Conservation (phyloP, 352 stramenopile species). For the Phytopythium montanum region DNA sequence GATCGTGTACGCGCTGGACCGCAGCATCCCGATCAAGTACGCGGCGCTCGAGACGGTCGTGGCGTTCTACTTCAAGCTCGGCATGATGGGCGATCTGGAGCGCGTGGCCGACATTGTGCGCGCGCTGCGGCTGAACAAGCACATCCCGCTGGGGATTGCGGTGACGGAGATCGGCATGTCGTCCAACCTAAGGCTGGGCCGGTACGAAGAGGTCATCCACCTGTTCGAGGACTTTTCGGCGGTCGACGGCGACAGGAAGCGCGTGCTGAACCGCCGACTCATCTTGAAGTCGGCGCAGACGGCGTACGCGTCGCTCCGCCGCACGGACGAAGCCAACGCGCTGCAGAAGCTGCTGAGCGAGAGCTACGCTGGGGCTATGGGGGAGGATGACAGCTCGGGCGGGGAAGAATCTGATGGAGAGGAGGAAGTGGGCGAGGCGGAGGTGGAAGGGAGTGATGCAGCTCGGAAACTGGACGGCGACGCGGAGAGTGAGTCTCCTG, state of each 20-base stretch:
- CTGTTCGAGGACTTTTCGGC: slow-evolving; percentile 75
- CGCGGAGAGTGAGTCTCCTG: not conserved
- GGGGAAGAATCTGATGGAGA: slow-evolving; percentile 5
- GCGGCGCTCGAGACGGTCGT: slow-evolving; percentile 67
- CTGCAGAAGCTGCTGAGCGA: slow-evolving; percentile 43
- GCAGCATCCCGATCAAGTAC: slow-evolving; percentile 71
- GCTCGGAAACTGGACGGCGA: not conserved
- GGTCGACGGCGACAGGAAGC: slow-evolving; percentile 57
- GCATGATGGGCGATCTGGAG: slow-evolving; percentile 54
- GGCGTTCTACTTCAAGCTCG: slow-evolving; percentile 63
- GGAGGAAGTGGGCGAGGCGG: slow-evolving; percentile 14
- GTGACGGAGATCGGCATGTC: slow-evolving; percentile 76
- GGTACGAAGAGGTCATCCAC: slow-evolving; percentile 57
- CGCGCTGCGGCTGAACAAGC: slow-evolving; percentile 65
- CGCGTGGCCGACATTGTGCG: slow-evolving; percentile 62
- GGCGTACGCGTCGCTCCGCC: slow-evolving; percentile 49
- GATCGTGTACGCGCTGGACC: slow-evolving; percentile 56
- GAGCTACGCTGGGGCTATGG: slow-evolving; percentile 26
- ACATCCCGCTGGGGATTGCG: slow-evolving; percentile 66
- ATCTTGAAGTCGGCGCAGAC: slow-evolving; percentile 58
- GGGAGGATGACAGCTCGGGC: not conserved
- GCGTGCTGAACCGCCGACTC: slow-evolving; percentile 42
- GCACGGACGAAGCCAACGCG: slow-evolving; percentile 59
- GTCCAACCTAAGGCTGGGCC: slow-evolving; percentile 51
- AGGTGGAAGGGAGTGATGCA: not conserved